Evolutionary conservation across 306 rosid genomes (phyloP).

Genomic region (Vigna hirtella): DNA sequence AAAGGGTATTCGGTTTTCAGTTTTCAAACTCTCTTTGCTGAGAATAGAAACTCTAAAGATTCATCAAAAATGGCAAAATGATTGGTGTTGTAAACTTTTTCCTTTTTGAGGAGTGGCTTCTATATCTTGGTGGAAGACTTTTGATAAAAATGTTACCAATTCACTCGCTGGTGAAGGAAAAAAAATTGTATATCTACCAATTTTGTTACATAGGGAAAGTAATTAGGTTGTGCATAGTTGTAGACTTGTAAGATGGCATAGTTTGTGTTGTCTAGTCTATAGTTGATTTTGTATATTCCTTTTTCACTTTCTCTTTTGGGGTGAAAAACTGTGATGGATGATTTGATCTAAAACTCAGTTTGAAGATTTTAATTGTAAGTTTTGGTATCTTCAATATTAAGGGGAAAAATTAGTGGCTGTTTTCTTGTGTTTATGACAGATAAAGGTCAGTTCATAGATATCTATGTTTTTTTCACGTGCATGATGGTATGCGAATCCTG

Average conservation of each 20-base stretch:
- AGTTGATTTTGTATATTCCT: constrained; percentile 55
- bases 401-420: not conserved
- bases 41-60: constrained; percentile 41
- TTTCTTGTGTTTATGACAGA: not conserved
- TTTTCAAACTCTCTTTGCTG: constrained; percentile 11
- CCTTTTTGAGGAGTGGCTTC: constrained; percentile 39
- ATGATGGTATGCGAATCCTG: not conserved
- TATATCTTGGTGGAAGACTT: constrained; percentile 35
- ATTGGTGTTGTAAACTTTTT: constrained; percentile 42
- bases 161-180: constrained; percentile 45
- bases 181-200: constrained; percentile 56
- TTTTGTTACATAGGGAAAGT: constrained; percentile 54
- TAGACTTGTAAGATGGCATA: constrained; percentile 56
- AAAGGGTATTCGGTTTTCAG: constrained; percentile 37
- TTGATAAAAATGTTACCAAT: constrained; percentile 18
- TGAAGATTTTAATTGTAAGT: constrained; percentile 46
- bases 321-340: constrained; percentile 29
- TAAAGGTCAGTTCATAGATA: no score
- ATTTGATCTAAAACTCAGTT: constrained; percentile 39
- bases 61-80: constrained; percentile 34
- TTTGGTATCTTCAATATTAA: constrained; percentile 49
- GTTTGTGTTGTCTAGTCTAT: constrained; percentile 45
- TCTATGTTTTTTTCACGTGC: no score
- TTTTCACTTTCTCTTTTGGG: not conserved
- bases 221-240: constrained; percentile 65